A percentile compares a stretch with the other conserved stretches of the same genome.
These are phyloP conservation scores for Ophiocordyceps unilateralis DNA, from an alignment of 2,329 filamentous ascomycete species.

Conservation along the genomic window DNA sequence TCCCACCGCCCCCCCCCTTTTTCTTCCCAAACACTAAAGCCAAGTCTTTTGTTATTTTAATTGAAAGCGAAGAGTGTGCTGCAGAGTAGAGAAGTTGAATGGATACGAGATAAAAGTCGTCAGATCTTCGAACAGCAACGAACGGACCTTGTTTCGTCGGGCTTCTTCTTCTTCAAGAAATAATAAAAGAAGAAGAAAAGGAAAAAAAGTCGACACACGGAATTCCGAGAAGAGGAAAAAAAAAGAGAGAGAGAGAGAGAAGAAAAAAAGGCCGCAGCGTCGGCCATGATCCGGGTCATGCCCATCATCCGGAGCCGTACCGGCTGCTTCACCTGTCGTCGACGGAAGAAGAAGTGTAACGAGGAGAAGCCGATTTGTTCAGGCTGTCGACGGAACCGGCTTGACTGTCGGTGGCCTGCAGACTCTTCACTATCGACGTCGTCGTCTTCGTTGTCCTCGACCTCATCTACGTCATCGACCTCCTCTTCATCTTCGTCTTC, in stretches of 20 bases:
- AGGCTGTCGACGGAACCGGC: slow-evolving; percentile 33
- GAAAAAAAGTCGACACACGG: too few species aligned
- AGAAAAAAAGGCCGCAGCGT: not conserved
- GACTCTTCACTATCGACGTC: slow-evolving; percentile 2
- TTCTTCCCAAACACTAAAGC: too few species aligned
- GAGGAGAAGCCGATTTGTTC: slow-evolving; percentile 33
- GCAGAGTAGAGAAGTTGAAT: too few species aligned
- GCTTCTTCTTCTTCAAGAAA: too few species aligned
- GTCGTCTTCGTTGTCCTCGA: not conserved
- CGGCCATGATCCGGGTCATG: slow-evolving; percentile 11
- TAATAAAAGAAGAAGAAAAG: too few species aligned
- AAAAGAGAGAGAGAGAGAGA: not conserved
- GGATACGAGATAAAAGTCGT: too few species aligned
- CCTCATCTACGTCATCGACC: not conserved
- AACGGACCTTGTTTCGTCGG: too few species aligned
- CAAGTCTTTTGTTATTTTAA: too few species aligned
- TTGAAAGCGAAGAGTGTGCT: too few species aligned
- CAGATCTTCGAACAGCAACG: too few species aligned
- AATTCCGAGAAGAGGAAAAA: not conserved
- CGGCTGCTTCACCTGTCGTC: slow-evolving; percentile 30
- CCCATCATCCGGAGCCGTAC: slow-evolving; percentile 20
- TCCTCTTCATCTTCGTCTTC: not conserved
- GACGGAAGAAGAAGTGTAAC: slow-evolving; percentile 36
- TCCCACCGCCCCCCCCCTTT: too few species aligned
- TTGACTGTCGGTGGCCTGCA: slow-evolving; percentile 32